Conservation (phyloP, 495 filamentous ascomycete species). For the Cairneyella variabilis region DNA sequence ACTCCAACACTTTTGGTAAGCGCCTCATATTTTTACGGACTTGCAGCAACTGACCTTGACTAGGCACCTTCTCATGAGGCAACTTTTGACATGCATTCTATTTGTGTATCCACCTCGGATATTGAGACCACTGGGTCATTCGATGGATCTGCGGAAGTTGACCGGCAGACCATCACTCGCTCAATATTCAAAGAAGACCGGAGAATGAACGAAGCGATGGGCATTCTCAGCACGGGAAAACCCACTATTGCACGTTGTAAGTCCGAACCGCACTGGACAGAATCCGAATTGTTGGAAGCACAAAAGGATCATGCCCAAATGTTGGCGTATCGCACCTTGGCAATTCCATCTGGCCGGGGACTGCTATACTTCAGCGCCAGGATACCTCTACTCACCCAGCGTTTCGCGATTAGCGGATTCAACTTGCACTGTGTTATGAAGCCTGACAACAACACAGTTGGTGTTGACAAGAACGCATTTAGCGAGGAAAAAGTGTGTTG, state of each 20-base stretch:
- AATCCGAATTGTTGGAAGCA: conserved; percentile 83
- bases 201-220: conserved; percentile 75
- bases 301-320: conserved; percentile 86
- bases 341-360: conserved; percentile 78
- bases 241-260: conserved; percentile 71
- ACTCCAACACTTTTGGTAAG: conserved; percentile 28
- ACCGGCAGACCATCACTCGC: conserved; percentile 74
- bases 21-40: conserved; percentile 23
- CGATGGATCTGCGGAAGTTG: conserved; percentile 67
- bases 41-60: background rate
- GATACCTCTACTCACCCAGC: conserved; percentile 84
- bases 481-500: conserved; percentile 95
- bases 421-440: conserved; percentile 85
- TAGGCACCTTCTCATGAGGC: conserved; percentile 61
- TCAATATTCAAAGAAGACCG: conserved; percentile 89
- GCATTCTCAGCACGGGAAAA: conserved; percentile 72
- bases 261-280: conserved; percentile 74
- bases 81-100: conserved; percentile 67
- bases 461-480: conserved; percentile 75
- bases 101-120: conserved; percentile 59
- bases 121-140: conserved; percentile 55
- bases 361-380: conserved; percentile 81
- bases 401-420: conserved; percentile 80
- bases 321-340: conserved; percentile 80
- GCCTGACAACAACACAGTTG: conserved; percentile 83